Conservation (phyloP, 2,329 filamentous ascomycete genomes). For the Penicillium sp. region DNA sequence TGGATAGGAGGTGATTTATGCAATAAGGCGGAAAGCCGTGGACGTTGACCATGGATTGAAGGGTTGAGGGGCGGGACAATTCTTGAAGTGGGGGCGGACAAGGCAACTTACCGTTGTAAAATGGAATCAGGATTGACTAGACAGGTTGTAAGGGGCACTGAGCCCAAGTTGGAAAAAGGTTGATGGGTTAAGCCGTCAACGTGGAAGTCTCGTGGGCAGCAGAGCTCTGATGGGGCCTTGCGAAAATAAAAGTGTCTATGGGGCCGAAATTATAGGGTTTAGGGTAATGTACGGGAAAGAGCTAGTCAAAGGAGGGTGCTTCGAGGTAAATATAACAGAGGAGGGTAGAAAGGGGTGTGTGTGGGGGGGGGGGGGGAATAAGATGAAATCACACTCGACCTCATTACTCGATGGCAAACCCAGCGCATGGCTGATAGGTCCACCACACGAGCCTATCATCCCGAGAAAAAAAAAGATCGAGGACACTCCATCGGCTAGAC, state of each 20-base stretch:
- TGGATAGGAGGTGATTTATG: neutral
- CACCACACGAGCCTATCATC: constrained; percentile 1
- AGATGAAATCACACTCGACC: constrained; percentile 17
- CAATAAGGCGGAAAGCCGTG: neutral
- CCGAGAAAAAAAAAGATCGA: neutral
- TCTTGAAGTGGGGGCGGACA: neutral
- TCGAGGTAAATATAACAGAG: constrained; percentile 12
- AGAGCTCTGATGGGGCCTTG: constrained; percentile 2
- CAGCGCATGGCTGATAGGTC: constrained; percentile 10
- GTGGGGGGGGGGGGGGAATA: neutral
- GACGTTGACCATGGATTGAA: neutral
- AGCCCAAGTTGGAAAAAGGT: constrained; percentile 6
- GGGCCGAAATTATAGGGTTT: constrained; percentile 13
- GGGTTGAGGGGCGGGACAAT: neutral
- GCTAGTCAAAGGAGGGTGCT: neutral
- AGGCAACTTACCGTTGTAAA: constrained; percentile 10
- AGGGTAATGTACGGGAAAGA: constrained; percentile 7
- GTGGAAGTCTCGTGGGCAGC: constrained; percentile 1
- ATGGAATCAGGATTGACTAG: neutral
- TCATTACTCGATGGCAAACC: constrained; percentile 9
- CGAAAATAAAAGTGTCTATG: constrained; percentile 4
- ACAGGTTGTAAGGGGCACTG: neutral
- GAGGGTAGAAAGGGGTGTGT: neutral
- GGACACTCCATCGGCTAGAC: constrained; percentile 8
- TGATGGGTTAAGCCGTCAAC: neutral